Evolutionary conservation across 2,329 filamentous ascomycete genomes (phyloP).

Genomic region (Neofusicoccum umdonicola): DNA sequence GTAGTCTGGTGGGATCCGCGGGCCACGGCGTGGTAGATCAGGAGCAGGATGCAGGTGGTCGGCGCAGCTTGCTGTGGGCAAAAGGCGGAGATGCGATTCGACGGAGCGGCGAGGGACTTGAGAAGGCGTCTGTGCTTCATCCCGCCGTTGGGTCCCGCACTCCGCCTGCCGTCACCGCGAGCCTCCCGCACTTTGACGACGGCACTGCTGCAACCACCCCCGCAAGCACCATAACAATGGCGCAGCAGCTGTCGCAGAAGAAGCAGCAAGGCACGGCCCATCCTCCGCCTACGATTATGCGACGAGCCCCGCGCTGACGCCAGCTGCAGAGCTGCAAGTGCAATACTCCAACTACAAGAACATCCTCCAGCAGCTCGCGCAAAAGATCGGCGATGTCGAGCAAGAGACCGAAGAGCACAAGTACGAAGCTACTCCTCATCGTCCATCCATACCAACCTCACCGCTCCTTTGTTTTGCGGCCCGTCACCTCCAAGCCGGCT

Average conservation of each 20-base stretch:
- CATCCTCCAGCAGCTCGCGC: constrained; percentile 83
- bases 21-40: background rate
- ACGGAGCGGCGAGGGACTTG: background rate
- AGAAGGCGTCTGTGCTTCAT: constrained; percentile 1
- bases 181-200: constrained; percentile 1
- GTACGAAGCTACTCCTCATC: constrained; percentile 53
- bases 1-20: background rate
- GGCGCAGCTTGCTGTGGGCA: background rate
- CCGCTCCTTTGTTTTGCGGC: constrained; percentile 21
- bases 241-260: constrained; percentile 49
- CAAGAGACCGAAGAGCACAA: constrained; percentile 98
- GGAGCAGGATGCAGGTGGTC: constrained; percentile 1
- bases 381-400: constrained; percentile 96
- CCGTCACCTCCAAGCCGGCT: constrained; percentile 6
- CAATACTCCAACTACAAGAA: constrained; percentile 77
- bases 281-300: background rate
- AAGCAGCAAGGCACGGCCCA: constrained; percentile 67
- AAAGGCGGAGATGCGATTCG: constrained; percentile 3
- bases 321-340: constrained; percentile 66
- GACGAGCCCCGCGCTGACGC: constrained; percentile 9
- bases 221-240: constrained; percentile 29
- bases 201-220: constrained; percentile 15
- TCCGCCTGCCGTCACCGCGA: constrained; percentile 7
- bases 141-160: constrained; percentile 1
- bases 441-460: constrained; percentile 21